phyloP scores from a whole-genome alignment of 495 filamentous ascomycete genomes.

The Penicillium atrosanguineum region DNA sequence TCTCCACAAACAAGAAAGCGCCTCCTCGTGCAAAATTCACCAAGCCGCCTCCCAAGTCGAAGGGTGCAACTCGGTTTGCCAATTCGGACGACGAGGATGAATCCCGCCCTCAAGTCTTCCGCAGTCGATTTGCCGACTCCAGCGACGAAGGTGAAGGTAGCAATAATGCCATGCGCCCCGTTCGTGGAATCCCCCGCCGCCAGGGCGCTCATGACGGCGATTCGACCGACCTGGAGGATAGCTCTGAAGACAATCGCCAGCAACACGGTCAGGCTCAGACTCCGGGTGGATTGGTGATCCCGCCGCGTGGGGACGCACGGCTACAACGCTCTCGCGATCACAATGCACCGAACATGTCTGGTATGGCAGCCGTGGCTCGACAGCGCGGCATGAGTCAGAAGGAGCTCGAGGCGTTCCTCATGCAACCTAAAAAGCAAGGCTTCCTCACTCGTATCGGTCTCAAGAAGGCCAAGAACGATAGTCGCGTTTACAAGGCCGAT shows the following conservation, averaged over 20 bases:
- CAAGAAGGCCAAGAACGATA: constrained; percentile 35
- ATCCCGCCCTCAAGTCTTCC: constrained; percentile 40
- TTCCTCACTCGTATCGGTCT: constrained; percentile 43
- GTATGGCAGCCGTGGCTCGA: constrained; percentile 38
- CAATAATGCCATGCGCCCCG: constrained; percentile 48
- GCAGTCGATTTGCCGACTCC: constrained; percentile 77
- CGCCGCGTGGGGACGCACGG: constrained; percentile 3
- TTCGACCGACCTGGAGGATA: constrained; percentile 69
- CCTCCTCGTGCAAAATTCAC: constrained; percentile 33
- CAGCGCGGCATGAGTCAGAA: constrained; percentile 42
- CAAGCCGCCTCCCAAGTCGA: constrained; percentile 17
- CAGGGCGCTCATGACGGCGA: constrained; percentile 54
- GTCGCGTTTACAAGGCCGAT: constrained; percentile 32
- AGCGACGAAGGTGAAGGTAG: constrained; percentile 65
- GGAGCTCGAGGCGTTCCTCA: constrained; percentile 40
- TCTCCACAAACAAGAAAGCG: constrained; percentile 45
- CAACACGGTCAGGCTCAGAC: constrained; percentile 4
- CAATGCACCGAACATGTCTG: constrained; percentile 28
- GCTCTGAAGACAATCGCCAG: constrained; percentile 44
- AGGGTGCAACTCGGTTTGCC: constrained; percentile 47
- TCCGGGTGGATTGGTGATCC: constrained; percentile 2
- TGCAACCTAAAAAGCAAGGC: constrained; percentile 33
- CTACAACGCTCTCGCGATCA: constrained; percentile 14
- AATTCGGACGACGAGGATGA: constrained; percentile 74
- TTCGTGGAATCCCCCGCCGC: constrained; percentile 63